Evolutionary conservation across 176 grass and related monocot species (phyloP), one percentile per base, ranked within the genome.

Genomic region (Lolium rigidum): DNA sequence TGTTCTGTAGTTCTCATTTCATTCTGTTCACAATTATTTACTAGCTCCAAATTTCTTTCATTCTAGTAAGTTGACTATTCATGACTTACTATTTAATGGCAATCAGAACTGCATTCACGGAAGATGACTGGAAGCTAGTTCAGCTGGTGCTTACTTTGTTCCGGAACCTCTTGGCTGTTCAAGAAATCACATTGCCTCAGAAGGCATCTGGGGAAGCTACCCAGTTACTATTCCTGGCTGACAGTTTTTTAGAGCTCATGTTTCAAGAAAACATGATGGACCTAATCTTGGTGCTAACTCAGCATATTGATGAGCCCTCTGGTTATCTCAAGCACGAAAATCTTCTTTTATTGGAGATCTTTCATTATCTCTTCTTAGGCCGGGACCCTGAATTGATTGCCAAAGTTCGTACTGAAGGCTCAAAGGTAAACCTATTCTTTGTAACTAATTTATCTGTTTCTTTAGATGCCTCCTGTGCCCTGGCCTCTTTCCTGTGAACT

Each of bases 261-360:
- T 98, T 98, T 86, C 86, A 95, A 89, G 95, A 98, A 86, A 92
- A 98, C 92, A 90, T 95, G 31, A 90, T 98, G 93, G 95, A 98
- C 78, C 55, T 98, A 80, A 98, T 98, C 76, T 92, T 98, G 92
- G 91, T 98, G 56, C 82, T 98, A 59, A 92, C 91, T 68, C 95
- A 98, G 81, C 91, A 98, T 88, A 84, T 95, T 67, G 84, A 94
- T 74, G 95, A 95, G 75, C 78, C 88, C 68, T 94, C 89, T 66
- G 95, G 90, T 92, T 95, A 87, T 90, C 88, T 98, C 67, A 85
- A 89, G 83, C 81, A 95, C 46, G 95, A 98, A 81, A 98, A 94
- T 83, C 77, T 95, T 66, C 95, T 98, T 87, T 82, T 98, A 48
- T 83, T 98, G 93, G 95, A 98, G 80, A 95, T 90, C 10, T 98